These are phyloP conservation scores for Thelonectria olida DNA, from an alignment of 2,329 filamentous ascomycete species.

Conservation along the genomic window DNA sequence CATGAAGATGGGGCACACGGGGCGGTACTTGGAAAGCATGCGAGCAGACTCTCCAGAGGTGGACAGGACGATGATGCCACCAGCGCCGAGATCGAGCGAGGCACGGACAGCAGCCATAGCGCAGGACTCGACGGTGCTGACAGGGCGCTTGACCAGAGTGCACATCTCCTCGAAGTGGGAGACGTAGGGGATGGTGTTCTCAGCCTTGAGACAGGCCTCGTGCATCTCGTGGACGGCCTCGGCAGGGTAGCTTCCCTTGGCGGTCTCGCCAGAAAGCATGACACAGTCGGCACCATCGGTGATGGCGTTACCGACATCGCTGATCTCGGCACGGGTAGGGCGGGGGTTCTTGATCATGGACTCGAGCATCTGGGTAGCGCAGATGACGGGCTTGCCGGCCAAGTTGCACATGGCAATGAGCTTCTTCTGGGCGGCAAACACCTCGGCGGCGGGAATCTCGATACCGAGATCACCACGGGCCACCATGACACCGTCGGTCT, in stretches of 20 bases:
- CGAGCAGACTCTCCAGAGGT: conserved; percentile 96
- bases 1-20: conserved; percentile 99
- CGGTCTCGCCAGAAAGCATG: conserved; percentile 99
- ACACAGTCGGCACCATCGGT: conserved; percentile 98
- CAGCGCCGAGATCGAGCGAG: conserved; percentile 94
- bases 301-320: conserved; percentile 97
- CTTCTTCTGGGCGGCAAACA: conserved; percentile 99
- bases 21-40: conserved; percentile 97
- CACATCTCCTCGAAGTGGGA: conserved; percentile 96
- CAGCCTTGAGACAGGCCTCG: conserved; percentile 94
- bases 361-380: conserved; percentile 99
- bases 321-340: conserved; percentile 97
- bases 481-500: conserved; percentile 99
- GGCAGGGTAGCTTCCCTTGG: conserved; percentile 93
- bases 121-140: conserved; percentile 90
- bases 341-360: conserved; percentile 99
- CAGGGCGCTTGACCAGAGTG: conserved; percentile 82
- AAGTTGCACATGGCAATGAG: conserved; percentile 99
- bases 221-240: conserved; percentile 98
- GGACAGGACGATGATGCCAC: conserved; percentile 94
- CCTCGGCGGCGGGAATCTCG: conserved; percentile 97
- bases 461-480: conserved; percentile 96
- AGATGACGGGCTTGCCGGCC: conserved; percentile 98
- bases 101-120: conserved; percentile 97
- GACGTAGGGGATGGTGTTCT: conserved; percentile 97